Evolutionary conservation across 2,329 filamentous ascomycete genomes (phyloP), one percentile per base, ranked within the genome.

Genomic region (Sarocladium kiliense): DNA sequence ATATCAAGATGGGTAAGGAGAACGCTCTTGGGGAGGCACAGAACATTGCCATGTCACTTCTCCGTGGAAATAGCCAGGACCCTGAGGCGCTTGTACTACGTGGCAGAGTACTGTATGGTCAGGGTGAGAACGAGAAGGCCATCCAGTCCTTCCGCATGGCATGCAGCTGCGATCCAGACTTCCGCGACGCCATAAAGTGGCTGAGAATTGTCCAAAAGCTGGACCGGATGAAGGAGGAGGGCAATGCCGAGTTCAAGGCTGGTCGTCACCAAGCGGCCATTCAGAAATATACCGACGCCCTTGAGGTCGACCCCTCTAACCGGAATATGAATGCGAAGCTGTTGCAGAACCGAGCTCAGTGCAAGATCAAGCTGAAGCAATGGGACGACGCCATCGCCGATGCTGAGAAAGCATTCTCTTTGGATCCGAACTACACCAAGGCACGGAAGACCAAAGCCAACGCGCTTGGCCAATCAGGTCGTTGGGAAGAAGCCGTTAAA

Each of bases 111-210:
- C 80, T 96, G 51, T 97, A 97, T 65, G 87, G 86, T 3, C 89
- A 94, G 68, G 94, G 94, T 27, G 94, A 99, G 63, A 96, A 96
- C 65, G 89, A 95, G 2, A 96, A 97, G 78, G 93, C 94, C 1
- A 81, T 96, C 42, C 89, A 93, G 67, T 89, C 95, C 70, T 94
- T 97, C 76, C 85, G 91, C 61, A 89, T 94, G 74, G 94, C 93
- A 19, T 76, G 96, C 55, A 88, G 81, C 68, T 91, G 92, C 69
- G 94, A 97, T 64, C 94, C 94, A 9, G 94, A 99, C 70, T 94
- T 89, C 76, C 87, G 85, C 64, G 87, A 90, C 60, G 93, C 92
- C 7, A 83, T 96, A 63, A 95, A 91, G 74, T 93, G 90, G 75
- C 78, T 97, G 58, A 84, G 90, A 58, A 88, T 89, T 67, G 91